phyloP scores from a whole-genome alignment of 345 rosid genomes.

The Limnanthes douglasii region DNA sequence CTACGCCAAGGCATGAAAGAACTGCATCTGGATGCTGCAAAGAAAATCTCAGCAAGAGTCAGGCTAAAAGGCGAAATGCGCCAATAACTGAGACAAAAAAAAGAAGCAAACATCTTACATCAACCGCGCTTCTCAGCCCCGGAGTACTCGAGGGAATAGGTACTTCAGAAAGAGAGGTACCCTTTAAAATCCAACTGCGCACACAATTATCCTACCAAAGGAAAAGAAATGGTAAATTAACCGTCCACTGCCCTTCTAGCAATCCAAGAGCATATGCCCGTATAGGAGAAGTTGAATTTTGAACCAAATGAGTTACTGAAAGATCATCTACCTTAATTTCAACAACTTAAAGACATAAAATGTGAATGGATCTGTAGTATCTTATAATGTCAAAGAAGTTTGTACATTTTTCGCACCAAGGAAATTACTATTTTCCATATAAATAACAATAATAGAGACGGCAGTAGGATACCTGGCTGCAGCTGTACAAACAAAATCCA shows the following conservation, averaged over 20 bases:
- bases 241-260: no score
- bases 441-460: neutral
- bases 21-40: slow-evolving; percentile 72
- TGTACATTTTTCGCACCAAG: neutral
- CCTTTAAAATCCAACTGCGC: slow-evolving; percentile 53
- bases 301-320: no score
- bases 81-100: slow-evolving; percentile 6
- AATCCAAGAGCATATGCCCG: neutral
- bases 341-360: neutral
- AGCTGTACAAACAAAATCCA: slow-evolving; percentile 67
- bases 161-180: slow-evolving; percentile 42
- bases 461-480: slow-evolving; percentile 59
- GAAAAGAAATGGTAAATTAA: neutral
- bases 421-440: neutral
- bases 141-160: slow-evolving; percentile 46
- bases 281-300: no score
- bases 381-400: no score
- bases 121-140: slow-evolving; percentile 38
- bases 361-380: neutral
- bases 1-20: slow-evolving; percentile 71
- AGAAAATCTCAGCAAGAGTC: slow-evolving; percentile 7
- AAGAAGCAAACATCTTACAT: slow-evolving; percentile 28
- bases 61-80: slow-evolving; percentile 5
- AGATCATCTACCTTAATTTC: neutral
- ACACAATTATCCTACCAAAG: slow-evolving; percentile 60